Evolutionary conservation across 2,329 filamentous ascomycete species (phyloP).

Genomic region (Penicillium expansum): DNA sequence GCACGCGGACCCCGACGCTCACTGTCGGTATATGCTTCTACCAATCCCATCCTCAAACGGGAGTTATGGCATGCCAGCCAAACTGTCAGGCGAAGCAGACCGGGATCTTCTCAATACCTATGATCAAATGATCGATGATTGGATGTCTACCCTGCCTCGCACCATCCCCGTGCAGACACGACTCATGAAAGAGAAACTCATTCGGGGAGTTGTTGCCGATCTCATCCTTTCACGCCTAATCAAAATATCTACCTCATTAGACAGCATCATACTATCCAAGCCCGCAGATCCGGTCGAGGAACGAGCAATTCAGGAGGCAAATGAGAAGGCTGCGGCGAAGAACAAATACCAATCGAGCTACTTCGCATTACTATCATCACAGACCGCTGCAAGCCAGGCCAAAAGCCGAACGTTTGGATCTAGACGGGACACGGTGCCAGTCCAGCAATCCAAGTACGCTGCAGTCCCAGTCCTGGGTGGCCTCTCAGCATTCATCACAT

Average conservation of each 20-base stretch:
- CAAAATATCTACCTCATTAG: slow-evolving; percentile 14
- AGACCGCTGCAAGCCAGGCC: slow-evolving; percentile 1
- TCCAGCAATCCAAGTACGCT: neutral
- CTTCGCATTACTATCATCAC: slow-evolving; percentile 3
- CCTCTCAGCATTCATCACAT: slow-evolving; percentile 32
- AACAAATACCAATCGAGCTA: slow-evolving; percentile 4
- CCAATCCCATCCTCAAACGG: slow-evolving; percentile 16
- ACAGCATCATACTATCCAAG: neutral
- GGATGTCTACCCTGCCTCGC: slow-evolving; percentile 35
- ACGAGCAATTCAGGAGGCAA: neutral
- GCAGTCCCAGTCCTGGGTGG: slow-evolving; percentile 13
- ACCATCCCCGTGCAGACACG: slow-evolving; percentile 38
- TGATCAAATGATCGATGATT: slow-evolving; percentile 37
- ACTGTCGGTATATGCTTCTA: slow-evolving; percentile 21
- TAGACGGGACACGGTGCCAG: neutral
- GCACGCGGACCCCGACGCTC: neutral
- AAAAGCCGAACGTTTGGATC: neutral
- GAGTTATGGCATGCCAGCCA: slow-evolving; percentile 12
- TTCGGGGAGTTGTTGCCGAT: slow-evolving; percentile 38
- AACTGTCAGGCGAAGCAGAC: slow-evolving; percentile 1
- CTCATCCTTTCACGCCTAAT: slow-evolving; percentile 37
- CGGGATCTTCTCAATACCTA: slow-evolving; percentile 32
- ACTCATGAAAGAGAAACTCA: slow-evolving; percentile 39
- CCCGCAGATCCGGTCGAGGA: neutral
- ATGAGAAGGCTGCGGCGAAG: slow-evolving; percentile 2